These are phyloP conservation scores for Amylocarpus encephaloides DNA, from an alignment of 2,329 filamentous ascomycete species.

Conservation along the genomic window DNA sequence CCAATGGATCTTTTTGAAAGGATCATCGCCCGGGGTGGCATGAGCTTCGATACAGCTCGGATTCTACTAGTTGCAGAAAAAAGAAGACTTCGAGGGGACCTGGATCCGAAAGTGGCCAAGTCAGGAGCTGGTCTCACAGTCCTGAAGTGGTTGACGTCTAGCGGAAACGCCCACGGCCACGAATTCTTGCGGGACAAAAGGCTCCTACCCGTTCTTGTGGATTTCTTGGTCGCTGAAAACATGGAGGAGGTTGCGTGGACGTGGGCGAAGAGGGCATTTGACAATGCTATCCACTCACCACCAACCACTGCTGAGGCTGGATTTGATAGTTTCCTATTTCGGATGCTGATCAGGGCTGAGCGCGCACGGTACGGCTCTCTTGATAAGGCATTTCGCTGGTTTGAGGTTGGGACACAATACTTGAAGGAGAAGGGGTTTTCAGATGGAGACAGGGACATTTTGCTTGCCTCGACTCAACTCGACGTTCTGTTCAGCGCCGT, in stretches of 20 bases:
- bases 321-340: too few species aligned
- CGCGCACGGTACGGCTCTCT: too few species aligned
- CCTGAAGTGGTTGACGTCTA: constrained; percentile 29
- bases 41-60: constrained; percentile 25
- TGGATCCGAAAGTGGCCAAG: constrained; percentile 23
- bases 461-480: neutral
- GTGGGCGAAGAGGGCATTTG: neutral
- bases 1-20: constrained; percentile 30
- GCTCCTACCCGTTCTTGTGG: constrained; percentile 22
- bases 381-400: neutral
- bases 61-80: constrained; percentile 17
- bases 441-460: neutral
- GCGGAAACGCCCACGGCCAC: constrained; percentile 19
- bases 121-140: constrained; percentile 29
- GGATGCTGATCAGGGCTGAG: too few species aligned
- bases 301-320: too few species aligned
- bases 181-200: constrained; percentile 21
- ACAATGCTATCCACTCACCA: too few species aligned
- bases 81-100: constrained; percentile 11
- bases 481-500: neutral
- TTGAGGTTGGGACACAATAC: neutral
- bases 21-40: constrained; percentile 29
- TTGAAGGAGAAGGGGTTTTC: neutral
- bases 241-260: constrained; percentile 17
- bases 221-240: constrained; percentile 29